Conservation (phyloP, 2,329 filamentous ascomycete species). For the Biscogniauxia mediterranea region DNA sequence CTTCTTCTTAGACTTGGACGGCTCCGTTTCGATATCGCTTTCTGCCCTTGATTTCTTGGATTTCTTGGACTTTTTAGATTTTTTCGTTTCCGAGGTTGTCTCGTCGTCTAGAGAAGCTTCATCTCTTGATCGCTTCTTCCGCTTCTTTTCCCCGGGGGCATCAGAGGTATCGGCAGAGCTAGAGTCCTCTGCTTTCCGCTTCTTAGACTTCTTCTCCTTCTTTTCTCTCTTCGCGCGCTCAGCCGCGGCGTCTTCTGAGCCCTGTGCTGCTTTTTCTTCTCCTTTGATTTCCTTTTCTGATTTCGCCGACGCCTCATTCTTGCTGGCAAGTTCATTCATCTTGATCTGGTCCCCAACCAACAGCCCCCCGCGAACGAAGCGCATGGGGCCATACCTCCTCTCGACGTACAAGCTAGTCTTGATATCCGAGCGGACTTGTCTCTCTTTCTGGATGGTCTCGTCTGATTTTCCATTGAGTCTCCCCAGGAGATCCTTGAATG, state of each 20-base stretch:
- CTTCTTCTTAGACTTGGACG: slow-evolving; percentile 28
- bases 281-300: slow-evolving; percentile 39
- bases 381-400: slow-evolving; percentile 74
- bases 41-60: slow-evolving; percentile 14
- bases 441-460: slow-evolving; percentile 67
- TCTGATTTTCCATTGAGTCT: slow-evolving; percentile 86
- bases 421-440: slow-evolving; percentile 64
- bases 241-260: slow-evolving; percentile 11
- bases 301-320: slow-evolving; percentile 32
- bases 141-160: slow-evolving; percentile 34
- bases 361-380: slow-evolving; percentile 84
- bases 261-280: slow-evolving; percentile 20
- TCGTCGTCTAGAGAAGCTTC: slow-evolving; percentile 11
- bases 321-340: slow-evolving; percentile 32
- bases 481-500: slow-evolving; percentile 82
- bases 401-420: slow-evolving; percentile 73
- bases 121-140: slow-evolving; percentile 36
- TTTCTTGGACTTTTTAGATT: slow-evolving; percentile 26
- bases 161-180: slow-evolving; percentile 36
- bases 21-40: slow-evolving; percentile 34
- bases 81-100: slow-evolving; percentile 28
- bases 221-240: slow-evolving; percentile 36
- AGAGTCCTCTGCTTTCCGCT: slow-evolving; percentile 38
- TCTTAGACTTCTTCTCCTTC: slow-evolving; percentile 42
- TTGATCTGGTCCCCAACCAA: slow-evolving; percentile 57